These are phyloP conservation scores for Clavispora fructus DNA, from an alignment of 805 yeast genomes.

Conservation along the genomic window DNA sequence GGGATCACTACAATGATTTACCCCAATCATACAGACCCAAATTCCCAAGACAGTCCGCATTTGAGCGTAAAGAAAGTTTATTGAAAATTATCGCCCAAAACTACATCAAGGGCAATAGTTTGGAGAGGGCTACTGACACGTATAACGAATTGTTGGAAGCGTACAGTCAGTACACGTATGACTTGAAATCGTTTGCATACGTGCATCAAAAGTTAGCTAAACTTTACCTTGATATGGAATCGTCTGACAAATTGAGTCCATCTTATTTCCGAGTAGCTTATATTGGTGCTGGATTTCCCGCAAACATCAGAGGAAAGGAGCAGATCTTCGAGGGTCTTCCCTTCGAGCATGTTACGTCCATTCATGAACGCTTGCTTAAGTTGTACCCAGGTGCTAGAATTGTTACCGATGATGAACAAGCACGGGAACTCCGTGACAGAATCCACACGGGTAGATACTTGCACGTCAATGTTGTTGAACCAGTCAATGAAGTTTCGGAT, in stretches of 20 bases:
- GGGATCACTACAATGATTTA: conserved; percentile 58
- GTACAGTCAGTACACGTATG: conserved; percentile 67
- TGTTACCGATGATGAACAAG: conserved; percentile 55
- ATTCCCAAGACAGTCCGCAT: conserved; percentile 75
- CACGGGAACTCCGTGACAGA: conserved; percentile 42
- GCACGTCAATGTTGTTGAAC: conserved; percentile 68
- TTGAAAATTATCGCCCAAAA: conserved; percentile 65
- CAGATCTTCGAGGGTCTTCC: conserved; percentile 84
- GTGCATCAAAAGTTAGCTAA: conserved; percentile 65
- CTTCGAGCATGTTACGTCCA: conserved; percentile 80
- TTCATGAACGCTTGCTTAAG: conserved; percentile 68
- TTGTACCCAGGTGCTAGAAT: conserved; percentile 80
- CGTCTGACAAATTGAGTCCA: conserved; percentile 67
- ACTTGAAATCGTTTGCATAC: conserved; percentile 67
- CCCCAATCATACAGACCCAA: conserved; percentile 59
- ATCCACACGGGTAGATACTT: conserved; percentile 68
- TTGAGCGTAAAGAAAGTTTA: conserved; percentile 72
- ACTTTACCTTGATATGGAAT: conserved; percentile 62
- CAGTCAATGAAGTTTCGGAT: conserved; percentile 50
- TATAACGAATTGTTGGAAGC: conserved; percentile 74
- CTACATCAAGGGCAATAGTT: conserved; percentile 63
- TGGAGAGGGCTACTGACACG: conserved; percentile 75
- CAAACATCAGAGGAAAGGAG: conserved; percentile 64
- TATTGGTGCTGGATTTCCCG: conserved; percentile 82
- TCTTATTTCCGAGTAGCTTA: conserved; percentile 76